phyloP scores from a whole-genome alignment of 768 basidiomycete genomes.

The Tulasnella sp. region DNA sequence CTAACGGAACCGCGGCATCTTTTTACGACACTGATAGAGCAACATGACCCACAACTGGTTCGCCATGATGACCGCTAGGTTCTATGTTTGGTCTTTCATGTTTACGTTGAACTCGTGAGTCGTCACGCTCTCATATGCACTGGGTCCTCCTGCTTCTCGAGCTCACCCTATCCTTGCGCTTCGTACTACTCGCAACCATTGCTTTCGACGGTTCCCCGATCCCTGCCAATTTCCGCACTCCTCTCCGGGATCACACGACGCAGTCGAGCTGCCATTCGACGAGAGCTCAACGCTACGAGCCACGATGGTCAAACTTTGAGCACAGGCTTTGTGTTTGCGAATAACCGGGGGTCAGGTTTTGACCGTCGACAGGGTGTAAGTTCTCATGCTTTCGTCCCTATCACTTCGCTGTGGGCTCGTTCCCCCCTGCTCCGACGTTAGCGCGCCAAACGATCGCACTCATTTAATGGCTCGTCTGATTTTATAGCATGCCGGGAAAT shows the following conservation, averaged over 20 bases:
- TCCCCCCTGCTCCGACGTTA: too few relatives aligned
- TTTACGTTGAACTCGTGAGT: constrained; percentile 9
- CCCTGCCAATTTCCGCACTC: not conserved
- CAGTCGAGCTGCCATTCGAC: not conserved
- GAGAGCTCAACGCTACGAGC: not conserved
- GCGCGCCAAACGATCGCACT: too few relatives aligned
- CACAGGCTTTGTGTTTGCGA: not conserved
- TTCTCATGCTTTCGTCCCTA: too few relatives aligned
- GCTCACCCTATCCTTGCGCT: not conserved
- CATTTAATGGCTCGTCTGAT: too few relatives aligned
- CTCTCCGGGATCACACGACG: not conserved
- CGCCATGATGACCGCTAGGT: not conserved
- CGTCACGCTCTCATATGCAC: not conserved
- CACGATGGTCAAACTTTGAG: not conserved
- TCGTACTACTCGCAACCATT: not conserved
- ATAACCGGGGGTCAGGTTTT: not conserved
- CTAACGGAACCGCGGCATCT: not conserved
- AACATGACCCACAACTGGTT: not conserved
- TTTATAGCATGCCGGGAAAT: too few relatives aligned
- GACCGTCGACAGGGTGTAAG: not conserved
- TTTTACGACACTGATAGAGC: not conserved
- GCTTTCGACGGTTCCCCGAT: not conserved
- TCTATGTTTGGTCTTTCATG: not conserved
- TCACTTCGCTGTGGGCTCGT: too few relatives aligned
- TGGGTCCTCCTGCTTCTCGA: not conserved